Base-by-base conservation (phyloP, 768 basidiomycete species). In the Mycena galericulata region DNA sequence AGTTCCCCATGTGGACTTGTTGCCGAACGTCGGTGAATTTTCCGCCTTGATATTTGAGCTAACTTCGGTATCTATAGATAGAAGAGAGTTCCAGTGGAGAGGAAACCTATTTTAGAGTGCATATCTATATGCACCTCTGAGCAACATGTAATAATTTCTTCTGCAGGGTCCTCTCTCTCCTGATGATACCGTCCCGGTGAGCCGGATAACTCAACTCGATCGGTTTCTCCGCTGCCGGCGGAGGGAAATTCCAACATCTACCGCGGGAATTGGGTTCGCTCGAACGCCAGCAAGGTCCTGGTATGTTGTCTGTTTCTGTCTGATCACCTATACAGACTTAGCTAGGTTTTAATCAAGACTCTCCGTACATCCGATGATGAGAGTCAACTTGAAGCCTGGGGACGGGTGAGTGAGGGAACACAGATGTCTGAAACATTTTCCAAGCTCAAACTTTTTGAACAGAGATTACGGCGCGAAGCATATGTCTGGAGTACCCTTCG, bases 401-500 rank as follows among this genome's bases (percentile, higher is more conserved):
- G 45, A 58, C 40, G 30, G 43, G 56, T 58, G 56, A 58, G 56
- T 45, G 36, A 55, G 24, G 53, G 40, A 41, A 58, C 41, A 58
- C 41, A 30, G 41, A 58, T 58, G 26, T 58, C 29, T 32, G 41
- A 58, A 46, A 32, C 43, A n/a, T 41, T 43, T 58, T 32, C 56
- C 54, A 55, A 36, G 34, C 56, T 58, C 29, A 43, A 58, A 43
- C 56, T 30, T 58, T 41, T 58, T 58, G 53, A 40, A 58, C 29
- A 58, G 56, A 58, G 56, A 46, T 46, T 58, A 58, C 56, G 56
- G 43, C 56, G 56, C 43, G 56, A 58, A 58, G 41, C 56, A 45
- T 58, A 58, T 34, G 41, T 58, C 40, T 58, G 56, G 56, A 58
- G 56, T 58, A 58, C 56, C 29, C 56, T 58, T 58, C 56, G 56